Base-by-base conservation (phyloP, 2,329 filamentous ascomycete species). In the Cryoendolithus antarcticus region DNA sequence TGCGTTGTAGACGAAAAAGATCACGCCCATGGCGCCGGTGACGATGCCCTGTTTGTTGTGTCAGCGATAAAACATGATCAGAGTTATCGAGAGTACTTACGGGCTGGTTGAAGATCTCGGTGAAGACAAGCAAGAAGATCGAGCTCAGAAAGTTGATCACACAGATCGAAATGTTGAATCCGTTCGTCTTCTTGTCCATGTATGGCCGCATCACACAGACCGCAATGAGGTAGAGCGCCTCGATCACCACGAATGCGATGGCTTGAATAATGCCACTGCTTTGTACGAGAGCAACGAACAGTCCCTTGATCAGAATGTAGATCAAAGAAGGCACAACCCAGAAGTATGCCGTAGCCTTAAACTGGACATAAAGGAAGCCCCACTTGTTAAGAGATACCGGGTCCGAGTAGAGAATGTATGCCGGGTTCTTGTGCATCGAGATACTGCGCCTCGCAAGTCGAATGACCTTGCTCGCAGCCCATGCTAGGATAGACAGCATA, bases 161-260 rank as follows among this genome's bases (percentile, higher is more conserved):
- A 46, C 78, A 82, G 53, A 95, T 95, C 44, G 86, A 75, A 55
- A 96, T 94, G 66, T 95, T 95, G 72, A 94, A 93, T 35, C 80
- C 80, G 62, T 95, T 96, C 45, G 86, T 94, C 67, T 88, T 89
- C 76, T 94, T 94, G 71, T 95, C 89, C 89, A 96, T 96, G 82
- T 86, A 96, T 11, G 89, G 89, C 44, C 85, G 80, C 49, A 95
- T 66, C 38, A 93, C 80, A 44, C 78, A 82, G 40, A 86, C 78
- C 13, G 66, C 77, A 51, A 94, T 81, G 40, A 96, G 71, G 51
- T 82, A 80, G 38, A 63, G 75, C 2, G 80, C 80, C 62, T 96
- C 89, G 41, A 95, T 77, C 43, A 95, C 69, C 31, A 96, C 69
- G 42, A 95, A 72, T 10, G 80, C 83, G 42, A 95, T 70, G 7